Base-by-base conservation (phyloP, 768 basidiomycete genomes). In the Flagelloscypha sp. region DNA sequence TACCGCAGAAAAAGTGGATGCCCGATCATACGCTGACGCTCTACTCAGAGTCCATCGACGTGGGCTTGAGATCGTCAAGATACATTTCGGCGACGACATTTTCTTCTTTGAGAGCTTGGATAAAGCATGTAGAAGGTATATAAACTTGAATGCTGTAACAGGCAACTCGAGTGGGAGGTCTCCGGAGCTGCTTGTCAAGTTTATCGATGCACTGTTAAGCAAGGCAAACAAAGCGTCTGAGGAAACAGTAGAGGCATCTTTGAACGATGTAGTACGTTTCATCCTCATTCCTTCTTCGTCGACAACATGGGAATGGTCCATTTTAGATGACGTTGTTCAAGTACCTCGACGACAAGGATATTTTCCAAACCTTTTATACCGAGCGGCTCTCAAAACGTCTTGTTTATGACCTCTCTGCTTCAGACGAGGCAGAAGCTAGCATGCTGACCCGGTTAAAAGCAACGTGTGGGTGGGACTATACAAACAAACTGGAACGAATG, bases 361-460 rank as follows among this genome's bases (percentile, higher is more conserved):
- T 98, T 9, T 99, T 97, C 78, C 92, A 94, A 54, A 85, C 85
- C 12, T 98, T 94, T 70, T 98, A 99, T 63, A 85, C 84, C 11
- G 94, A 88, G 44, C 93, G 88, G 57, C 62, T 98, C 16, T 87
- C 87, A 23, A 87, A 86, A 54, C 89, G 94, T 42, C 77, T 99
- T 17, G 89, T 99, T 47, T 80, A 87, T 46, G 77, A 78, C 9
- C 78, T 85, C 3, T 97, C 90, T 8, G 87, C 88, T 6, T 97
- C 93, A 2, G 93, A 97, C 48, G 94, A 99, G 58, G 84, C 83
- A 33, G 94, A 99, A 55, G 82, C 87, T 17, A 92, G 84, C 57
- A 99, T 99, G 94, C 95, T 97, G 47, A 84, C 88, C 33, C 97
- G 95, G 60, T 60, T 99, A 48, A 97, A 95, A 67, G 92, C 93